Evolutionary conservation across 139 green algal genomes (phyloP).

Genomic region (Asterochloris sp.): DNA sequence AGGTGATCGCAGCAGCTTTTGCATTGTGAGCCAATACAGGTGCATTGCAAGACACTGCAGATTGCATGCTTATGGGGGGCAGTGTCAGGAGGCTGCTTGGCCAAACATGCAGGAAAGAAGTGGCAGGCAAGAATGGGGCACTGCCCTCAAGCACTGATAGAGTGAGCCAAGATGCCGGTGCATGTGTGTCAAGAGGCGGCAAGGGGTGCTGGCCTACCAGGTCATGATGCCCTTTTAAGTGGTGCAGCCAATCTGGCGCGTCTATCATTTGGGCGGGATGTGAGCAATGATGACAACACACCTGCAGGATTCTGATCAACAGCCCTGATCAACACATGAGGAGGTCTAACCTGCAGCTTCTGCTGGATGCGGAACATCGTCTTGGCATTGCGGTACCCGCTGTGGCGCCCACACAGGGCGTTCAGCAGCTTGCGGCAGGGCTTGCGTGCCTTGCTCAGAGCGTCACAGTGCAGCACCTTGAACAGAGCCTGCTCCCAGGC

Average conservation of each 20-base stretch:
- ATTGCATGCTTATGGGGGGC: no score
- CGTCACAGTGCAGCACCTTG: neutral
- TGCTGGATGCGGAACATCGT: neutral
- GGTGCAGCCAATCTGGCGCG: neutral
- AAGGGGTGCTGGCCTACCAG: neutral
- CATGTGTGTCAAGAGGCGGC: neutral
- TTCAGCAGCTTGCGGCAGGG: constrained; percentile 8
- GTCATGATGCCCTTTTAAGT: neutral
- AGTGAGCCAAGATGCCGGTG: no score
- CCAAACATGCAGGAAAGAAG: no score
- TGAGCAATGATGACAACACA: neutral
- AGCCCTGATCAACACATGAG: neutral
- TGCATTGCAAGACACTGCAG: no score
- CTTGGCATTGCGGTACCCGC: constrained; percentile 15
- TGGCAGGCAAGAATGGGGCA: no score
- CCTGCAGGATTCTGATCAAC: neutral
- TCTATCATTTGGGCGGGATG: neutral
- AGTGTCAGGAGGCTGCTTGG: no score
- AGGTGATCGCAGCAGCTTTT: no score
- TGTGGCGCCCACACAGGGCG: constrained; percentile 2
- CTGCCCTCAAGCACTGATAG: no score
- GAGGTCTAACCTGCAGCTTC: neutral
- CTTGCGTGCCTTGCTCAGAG: neutral
- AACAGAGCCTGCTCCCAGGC: constrained; percentile 6
- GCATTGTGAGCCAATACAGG: no score